A percentile compares a stretch with the other conserved stretches of the same genome.
Conservation (phyloP, 164 flowering plant species). For the Vitis cinerea region DNA sequence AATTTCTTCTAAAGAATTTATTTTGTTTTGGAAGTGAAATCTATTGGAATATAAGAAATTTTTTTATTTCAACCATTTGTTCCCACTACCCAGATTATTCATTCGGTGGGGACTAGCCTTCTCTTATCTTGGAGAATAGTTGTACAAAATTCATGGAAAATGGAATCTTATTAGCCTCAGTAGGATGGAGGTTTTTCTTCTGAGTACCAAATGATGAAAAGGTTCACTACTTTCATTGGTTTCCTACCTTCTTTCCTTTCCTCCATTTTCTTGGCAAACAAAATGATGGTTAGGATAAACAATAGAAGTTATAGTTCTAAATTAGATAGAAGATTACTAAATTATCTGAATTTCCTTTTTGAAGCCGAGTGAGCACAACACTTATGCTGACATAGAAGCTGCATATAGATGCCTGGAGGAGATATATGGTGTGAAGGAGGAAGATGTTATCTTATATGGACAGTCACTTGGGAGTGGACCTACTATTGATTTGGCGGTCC, state of each 20-base stretch:
- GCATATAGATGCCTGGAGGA: constrained; percentile 75
- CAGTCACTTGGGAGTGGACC: constrained; percentile 97
- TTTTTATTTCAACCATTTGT: too few relatives aligned
- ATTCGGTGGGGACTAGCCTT: too few relatives aligned
- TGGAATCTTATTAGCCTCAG: too few relatives aligned
- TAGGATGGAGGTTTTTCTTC: too few relatives aligned
- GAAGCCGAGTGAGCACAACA: constrained; percentile 82
- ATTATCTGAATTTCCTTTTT: not conserved
- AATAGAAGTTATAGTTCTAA: not conserved
- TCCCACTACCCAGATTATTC: too few relatives aligned
- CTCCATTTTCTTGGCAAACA: not conserved
- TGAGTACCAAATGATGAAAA: too few relatives aligned
- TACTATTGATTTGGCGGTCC: constrained; percentile 69
- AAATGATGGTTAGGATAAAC: not conserved
- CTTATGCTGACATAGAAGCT: constrained; percentile 88
- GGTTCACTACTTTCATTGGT: too few relatives aligned
- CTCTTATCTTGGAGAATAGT: too few relatives aligned
- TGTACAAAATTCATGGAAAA: too few relatives aligned
- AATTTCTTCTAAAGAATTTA: too few relatives aligned
- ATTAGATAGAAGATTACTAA: constrained; percentile 1
- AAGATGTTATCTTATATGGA: constrained; percentile 77
- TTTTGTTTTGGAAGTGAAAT: too few relatives aligned
- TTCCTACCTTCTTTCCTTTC: not conserved
- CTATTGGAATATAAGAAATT: too few relatives aligned
- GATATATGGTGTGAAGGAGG: constrained; percentile 72